Percentiles rank a stretch among this genome's conserved stretches.
Conservation (phyloP, 2,329 filamentous ascomycete species). For the Tolypocladium capitatum region DNA sequence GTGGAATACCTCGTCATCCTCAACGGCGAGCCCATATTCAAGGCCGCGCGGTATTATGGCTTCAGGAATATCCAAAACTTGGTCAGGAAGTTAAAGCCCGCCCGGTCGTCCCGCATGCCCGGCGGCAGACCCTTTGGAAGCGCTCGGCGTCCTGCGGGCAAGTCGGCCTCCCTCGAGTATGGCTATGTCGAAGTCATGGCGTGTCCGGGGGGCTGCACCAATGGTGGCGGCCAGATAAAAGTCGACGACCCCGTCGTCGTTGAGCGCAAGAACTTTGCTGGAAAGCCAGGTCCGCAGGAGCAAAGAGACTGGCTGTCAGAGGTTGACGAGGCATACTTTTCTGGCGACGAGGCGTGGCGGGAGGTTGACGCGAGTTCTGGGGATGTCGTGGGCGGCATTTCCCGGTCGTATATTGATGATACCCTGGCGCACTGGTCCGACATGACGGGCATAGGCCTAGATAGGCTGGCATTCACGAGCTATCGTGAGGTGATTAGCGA, state of each 20-base stretch:
- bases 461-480: conserved; percentile 68
- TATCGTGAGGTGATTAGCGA: conserved; percentile 91
- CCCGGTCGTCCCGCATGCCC: conserved; percentile 63
- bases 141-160: conserved; percentile 38
- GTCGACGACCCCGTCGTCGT: conserved; percentile 59
- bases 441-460: conserved; percentile 55
- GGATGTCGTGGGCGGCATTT: conserved; percentile 50
- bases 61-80: conserved; percentile 98
- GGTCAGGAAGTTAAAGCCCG: conserved; percentile 79
- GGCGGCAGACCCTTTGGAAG: conserved; percentile 52
- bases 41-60: conserved; percentile 84
- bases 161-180: conserved; percentile 48
- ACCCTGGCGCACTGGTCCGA: conserved; percentile 64
- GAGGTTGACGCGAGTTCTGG: conserved; percentile 8
- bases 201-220: conserved; percentile 96
- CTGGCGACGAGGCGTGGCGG: conserved; percentile 44
- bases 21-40: conserved; percentile 49
- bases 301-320: conserved; percentile 75
- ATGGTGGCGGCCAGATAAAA: conserved; percentile 92
- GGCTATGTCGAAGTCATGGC: conserved; percentile 99
- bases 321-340: conserved; percentile 86
- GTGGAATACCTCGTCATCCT: conserved; percentile 65
- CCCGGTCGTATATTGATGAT: conserved; percentile 49
- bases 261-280: conserved; percentile 30
- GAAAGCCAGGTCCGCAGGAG: conserved; percentile 57